Evolutionary conservation across 2,329 filamentous ascomycete genomes (phyloP), one percentile per base, ranked within the genome.

Genomic region (Calonectria hongkongensis): DNA sequence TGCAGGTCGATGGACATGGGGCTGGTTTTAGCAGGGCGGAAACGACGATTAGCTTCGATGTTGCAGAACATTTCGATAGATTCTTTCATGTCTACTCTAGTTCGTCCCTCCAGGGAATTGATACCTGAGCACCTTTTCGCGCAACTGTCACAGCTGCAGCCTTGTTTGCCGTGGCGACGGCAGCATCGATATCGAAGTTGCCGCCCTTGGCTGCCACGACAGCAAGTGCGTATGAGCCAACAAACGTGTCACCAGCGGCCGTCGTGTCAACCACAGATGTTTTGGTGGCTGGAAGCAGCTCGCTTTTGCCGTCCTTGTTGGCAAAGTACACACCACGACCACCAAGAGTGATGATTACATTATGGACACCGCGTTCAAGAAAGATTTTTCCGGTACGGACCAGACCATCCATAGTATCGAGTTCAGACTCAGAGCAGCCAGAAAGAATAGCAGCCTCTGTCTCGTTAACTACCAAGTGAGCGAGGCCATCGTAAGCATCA

Each of bases 211-310:
- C 81, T 66, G 81, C 88, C 47, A 94, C 94, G 36, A 93, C 89
- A 70, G 92, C 90, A 30, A 97, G 90, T 3, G 95, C 94, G 82
- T 98, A 98, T 27, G 92, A 94, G 2, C 97, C 96, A 6, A 97
- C 94, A 85, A 98, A 98, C 0, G 96, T 98, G 83, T 98, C 96
- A 0, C 96, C 96, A 6, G 97, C 97, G 2, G 94, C 96, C 9
- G 96, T 98, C 1, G 96, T 98, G 83, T 98, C 96, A 5, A 98
- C 91, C 2, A 98, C 96, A 25, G 83, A 85, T 4, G 95, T 93
- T 83, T 94, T 93, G 74, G 90, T 88, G 0, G 94, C 95, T 2
- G 86, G 83, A 5, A 95, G 84, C 75, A 92, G 80, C 1, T 86
- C 88, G 66, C 86, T 86, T 51, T 78, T 79, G 28, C 82, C 84